Conservation (phyloP, 2,329 filamentous ascomycete species). For the Mariannaea elegans region DNA sequence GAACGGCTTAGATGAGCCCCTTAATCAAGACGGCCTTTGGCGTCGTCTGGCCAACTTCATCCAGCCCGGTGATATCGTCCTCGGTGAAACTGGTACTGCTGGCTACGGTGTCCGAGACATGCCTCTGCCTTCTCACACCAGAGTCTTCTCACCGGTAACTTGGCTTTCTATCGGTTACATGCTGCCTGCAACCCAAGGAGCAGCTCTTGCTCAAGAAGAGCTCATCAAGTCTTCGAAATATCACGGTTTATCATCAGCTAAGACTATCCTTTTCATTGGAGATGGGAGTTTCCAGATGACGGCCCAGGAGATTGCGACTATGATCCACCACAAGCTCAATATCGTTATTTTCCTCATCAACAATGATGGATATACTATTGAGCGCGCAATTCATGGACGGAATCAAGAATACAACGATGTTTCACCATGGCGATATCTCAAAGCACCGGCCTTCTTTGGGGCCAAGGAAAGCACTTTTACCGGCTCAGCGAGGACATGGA, state of each 20-base stretch:
- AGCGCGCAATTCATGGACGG: constrained; percentile 64
- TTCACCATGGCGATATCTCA: constrained; percentile 60
- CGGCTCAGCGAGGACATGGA: constrained; percentile 52
- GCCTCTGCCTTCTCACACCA: constrained; percentile 57
- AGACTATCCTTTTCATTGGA: constrained; percentile 66
- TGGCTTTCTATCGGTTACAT: constrained; percentile 71
- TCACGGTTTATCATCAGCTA: constrained; percentile 32
- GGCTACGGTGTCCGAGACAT: constrained; percentile 62
- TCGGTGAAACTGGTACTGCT: constrained; percentile 67
- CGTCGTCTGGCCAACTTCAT: constrained; percentile 56
- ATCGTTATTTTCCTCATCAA: constrained; percentile 64
- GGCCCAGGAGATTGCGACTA: constrained; percentile 71
- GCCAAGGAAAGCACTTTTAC: constrained; percentile 52
- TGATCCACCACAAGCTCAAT: constrained; percentile 63
- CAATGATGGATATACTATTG: constrained; percentile 68
- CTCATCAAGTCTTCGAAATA: constrained; percentile 36
- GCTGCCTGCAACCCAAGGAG: constrained; percentile 64
- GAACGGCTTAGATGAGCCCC: constrained; percentile 41
- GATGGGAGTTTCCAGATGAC: constrained; percentile 74
- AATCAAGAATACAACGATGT: constrained; percentile 64
- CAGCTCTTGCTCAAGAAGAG: constrained; percentile 63
- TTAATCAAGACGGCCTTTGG: constrained; percentile 61
- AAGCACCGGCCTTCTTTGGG: constrained; percentile 59
- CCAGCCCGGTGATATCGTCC: constrained; percentile 61
- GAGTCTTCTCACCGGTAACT: constrained; percentile 60